Base-by-base conservation (phyloP, 2,329 filamentous ascomycete species). In the Fusarium sp. region DNA sequence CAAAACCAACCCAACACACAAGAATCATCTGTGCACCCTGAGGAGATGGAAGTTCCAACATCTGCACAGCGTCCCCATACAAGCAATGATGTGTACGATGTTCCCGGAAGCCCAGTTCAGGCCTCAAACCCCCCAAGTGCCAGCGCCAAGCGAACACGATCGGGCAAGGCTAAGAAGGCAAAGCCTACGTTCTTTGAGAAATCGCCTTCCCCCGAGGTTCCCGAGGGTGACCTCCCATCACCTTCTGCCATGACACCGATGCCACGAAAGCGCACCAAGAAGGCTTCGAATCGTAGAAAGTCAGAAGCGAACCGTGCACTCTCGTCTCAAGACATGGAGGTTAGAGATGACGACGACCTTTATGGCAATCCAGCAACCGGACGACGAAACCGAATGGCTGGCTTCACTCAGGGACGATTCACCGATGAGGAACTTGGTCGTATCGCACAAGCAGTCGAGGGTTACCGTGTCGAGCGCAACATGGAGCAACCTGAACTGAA, bases 401-500 rank as follows among this genome's bases (percentile, higher is more conserved):
- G 75, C 22, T 83, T 69, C 53, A 82, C 77, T 2, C 80, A 82
- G 35, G 86, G 87, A 14, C 77, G 82, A 14, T 89, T 88, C 64
- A 84, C 78, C 13, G 81, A 83, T 1, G 80, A 81, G 8, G 87
- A 89, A 70, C 77, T 87, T 15, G 77, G 78, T 3, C 80, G 80
- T 54, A 82, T 89, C 35, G 79, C 79, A 1, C 77, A 78, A 44
- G 82, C 83, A 4, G 82, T 90, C 2, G 83, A 87, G 56, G 74
- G 74, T 1, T 90, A 86, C 78, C 80, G 85, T 48, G 80, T 82
- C 0, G 81, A 85, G 15, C 76, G 87, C 60, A 78, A 81, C 28
- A 74, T 89, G 75, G 82, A 80, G 2, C 83, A 88, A 64, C 56
- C 75, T 26, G 77, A 87, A 32, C 77, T 90, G n/a, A 90, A 89